Base-by-base conservation (phyloP, 2,329 filamentous ascomycete genomes). In the Didymella arachidicola region DNA sequence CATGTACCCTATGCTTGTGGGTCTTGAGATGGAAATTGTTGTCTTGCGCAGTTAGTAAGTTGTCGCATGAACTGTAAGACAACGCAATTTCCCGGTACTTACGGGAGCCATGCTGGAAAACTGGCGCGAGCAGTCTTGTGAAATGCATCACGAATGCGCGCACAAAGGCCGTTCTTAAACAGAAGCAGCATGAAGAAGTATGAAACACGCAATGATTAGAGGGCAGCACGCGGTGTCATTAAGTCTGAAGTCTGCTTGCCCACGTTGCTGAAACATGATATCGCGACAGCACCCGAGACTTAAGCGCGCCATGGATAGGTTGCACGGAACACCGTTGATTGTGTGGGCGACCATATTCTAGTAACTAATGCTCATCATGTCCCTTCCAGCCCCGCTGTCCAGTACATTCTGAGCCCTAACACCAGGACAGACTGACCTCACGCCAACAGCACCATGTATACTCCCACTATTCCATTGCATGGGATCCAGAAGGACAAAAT, bases 331-430 rank as follows among this genome's bases (percentile, higher is more conserved):
- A 69, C 62, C 60, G 60, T 64, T 52, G 52, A 62, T 65, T 61
- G 63, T 68, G 65, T 69, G 68, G 69, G 60, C 55, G 62, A 65
- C 63, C 65, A 61, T 68, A 66, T 69, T 73, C 66, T 72, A 63
- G 46, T 71, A 73, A 66, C 60, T 74, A 71, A 70, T 71, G 69
- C 71, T 73, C 66, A 60, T 72, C 63, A 69, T 66, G 64, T 66
- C 61, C 60, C 63, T 70, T 71, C 64, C 66, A 70, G 67, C 66
- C 63, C 69, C 57, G 71, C 72, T 73, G 68, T 71, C 63, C 62
- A 51, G 66, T 66, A 72, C 69, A 74, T 67, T 71, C 66, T 71
- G 64, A 72, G 69, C 67, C 55, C 30, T 53, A 53, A 56, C 53
- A 64, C 61, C 53, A 61, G 63, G 57, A 58, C 65, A 56, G 52